Evolutionary conservation across 345 rosid species (phyloP).

Genomic region (Punica granatum): DNA sequence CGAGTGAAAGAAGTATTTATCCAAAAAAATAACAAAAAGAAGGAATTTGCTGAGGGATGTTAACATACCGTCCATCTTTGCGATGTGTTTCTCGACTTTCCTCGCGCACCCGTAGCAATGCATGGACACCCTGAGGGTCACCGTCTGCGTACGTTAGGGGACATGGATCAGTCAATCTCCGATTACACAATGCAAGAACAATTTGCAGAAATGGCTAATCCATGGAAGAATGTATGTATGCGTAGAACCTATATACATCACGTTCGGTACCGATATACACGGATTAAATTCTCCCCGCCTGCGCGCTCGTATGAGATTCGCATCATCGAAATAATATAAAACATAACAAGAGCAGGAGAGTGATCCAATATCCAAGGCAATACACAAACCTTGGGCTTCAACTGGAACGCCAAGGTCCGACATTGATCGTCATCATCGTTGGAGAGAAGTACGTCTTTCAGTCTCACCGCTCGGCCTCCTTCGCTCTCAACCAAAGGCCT

Average conservation of each 20-base stretch:
- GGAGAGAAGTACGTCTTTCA: constrained; percentile 58
- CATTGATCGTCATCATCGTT: constrained; percentile 5
- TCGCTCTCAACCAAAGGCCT: constrained; percentile 31
- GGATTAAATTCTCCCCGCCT: too few relatives aligned
- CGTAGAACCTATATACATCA: too few relatives aligned
- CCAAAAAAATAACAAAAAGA: too few relatives aligned
- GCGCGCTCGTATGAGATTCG: too few relatives aligned
- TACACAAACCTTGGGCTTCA: constrained; percentile 67
- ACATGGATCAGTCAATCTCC: neutral
- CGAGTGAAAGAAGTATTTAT: too few relatives aligned
- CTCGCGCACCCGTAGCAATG: constrained; percentile 91
- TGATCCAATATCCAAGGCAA: neutral
- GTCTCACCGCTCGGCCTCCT: constrained; percentile 26
- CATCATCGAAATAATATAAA: too few relatives aligned
- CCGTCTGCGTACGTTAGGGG: constrained; percentile 38
- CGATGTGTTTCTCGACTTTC: constrained; percentile 82
- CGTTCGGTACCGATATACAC: too few relatives aligned
- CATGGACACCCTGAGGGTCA: constrained; percentile 80
- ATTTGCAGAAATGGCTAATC: too few relatives aligned
- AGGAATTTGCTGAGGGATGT: too few relatives aligned
- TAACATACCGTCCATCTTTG: constrained; percentile 65
- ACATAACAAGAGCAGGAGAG: neutral
- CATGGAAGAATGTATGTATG: too few relatives aligned
- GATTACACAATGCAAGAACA: too few relatives aligned
- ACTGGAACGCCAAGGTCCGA: constrained; percentile 74